Evolutionary conservation across 805 yeast genomes (phyloP).

Genomic region (Candida incommunis): DNA sequence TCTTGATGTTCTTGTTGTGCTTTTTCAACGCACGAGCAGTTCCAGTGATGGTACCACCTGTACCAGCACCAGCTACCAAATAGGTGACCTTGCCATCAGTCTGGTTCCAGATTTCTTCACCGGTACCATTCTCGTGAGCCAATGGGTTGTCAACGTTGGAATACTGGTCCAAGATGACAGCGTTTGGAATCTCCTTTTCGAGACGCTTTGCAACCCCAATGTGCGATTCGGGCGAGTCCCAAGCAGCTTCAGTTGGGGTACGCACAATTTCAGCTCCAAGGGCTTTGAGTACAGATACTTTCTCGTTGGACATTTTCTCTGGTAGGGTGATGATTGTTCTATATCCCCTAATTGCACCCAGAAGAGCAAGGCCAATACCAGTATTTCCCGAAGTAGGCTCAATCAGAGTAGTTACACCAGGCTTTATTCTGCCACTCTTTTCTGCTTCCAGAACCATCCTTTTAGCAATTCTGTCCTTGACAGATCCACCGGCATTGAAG

Average conservation of each 20-base stretch:
- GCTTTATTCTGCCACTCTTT: slow-evolving; percentile 58
- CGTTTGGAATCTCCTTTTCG: slow-evolving; percentile 72
- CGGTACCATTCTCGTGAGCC: slow-evolving; percentile 78
- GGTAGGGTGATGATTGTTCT: slow-evolving; percentile 79
- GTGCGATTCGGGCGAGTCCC: slow-evolving; percentile 85
- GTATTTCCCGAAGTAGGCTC: slow-evolving; percentile 90
- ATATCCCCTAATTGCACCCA: slow-evolving; percentile 80
- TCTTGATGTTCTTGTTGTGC: slow-evolving; percentile 43
- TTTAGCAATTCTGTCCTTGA: slow-evolving; percentile 78
- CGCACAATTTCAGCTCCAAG: slow-evolving; percentile 83
- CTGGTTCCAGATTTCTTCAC: slow-evolving; percentile 74
- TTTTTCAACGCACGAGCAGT: slow-evolving; percentile 64
- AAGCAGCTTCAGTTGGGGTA: slow-evolving; percentile 86
- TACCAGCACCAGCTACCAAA: slow-evolving; percentile 85
- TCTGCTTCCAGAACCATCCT: slow-evolving; percentile 83
- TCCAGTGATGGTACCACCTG: slow-evolving; percentile 86
- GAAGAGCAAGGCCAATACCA: slow-evolving; percentile 77
- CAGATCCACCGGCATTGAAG: slow-evolving; percentile 83
- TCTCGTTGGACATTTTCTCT: slow-evolving; percentile 85
- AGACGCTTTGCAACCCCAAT: slow-evolving; percentile 75
- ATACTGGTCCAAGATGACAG: slow-evolving; percentile 76
- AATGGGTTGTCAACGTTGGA: slow-evolving; percentile 64
- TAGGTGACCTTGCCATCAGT: slow-evolving; percentile 56
- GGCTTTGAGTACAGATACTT: slow-evolving; percentile 76
- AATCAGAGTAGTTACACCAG: slow-evolving; percentile 63